Evolutionary conservation across 208 protist genomes (phyloP).

Genomic region (Trypanosoma theileri): DNA sequence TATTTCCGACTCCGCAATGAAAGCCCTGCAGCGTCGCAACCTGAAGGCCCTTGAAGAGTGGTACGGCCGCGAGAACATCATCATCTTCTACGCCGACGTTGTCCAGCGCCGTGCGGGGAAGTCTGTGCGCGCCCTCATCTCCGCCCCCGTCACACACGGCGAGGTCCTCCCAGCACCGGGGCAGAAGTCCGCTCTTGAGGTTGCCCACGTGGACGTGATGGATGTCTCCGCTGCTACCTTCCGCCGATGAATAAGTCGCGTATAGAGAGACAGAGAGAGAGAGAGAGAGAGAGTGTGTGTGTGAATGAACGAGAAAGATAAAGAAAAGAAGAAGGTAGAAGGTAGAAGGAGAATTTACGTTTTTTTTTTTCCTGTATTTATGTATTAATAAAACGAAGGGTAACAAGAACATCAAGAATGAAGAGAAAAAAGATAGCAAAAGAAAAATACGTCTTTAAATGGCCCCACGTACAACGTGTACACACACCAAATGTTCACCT

Average conservation of each 20-base stretch:
- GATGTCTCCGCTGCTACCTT: neutral
- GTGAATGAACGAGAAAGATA: neutral
- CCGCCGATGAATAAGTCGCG: neutral
- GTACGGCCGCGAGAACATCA: constrained; percentile 66
- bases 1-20: constrained; percentile 56
- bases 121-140: constrained; percentile 54
- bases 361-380: neutral
- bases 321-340: constrained; percentile 11
- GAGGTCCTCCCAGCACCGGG: constrained; percentile 30
- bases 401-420: too few species aligned
- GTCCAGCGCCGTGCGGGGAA: constrained; percentile 58
- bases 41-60: constrained; percentile 36
- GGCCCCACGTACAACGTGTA: too few species aligned
- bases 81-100: constrained; percentile 58
- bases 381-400: neutral
- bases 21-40: constrained; percentile 35
- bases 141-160: constrained; percentile 50
- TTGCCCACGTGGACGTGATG: constrained; percentile 36
- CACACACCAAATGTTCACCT: too few species aligned
- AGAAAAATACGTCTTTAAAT: too few species aligned
- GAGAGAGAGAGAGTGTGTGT: constrained; percentile 1
- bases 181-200: constrained; percentile 41
- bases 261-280: neutral
- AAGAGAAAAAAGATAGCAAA: too few species aligned
- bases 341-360: neutral